Base-by-base conservation (phyloP, 768 basidiomycete genomes). In the Boletus insuetus region DNA sequence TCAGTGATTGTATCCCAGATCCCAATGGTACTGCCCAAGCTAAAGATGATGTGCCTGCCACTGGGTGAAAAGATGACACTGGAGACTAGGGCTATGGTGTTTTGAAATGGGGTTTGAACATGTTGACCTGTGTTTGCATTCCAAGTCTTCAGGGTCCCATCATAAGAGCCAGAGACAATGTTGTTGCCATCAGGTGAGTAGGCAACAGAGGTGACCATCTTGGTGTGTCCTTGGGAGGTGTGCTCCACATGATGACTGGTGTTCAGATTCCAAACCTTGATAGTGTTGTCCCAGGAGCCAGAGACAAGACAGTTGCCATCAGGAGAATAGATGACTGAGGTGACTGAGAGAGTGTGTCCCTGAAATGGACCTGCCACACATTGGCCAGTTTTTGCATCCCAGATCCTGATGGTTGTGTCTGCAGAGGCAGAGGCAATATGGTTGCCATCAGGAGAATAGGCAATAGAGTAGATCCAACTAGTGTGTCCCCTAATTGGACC, bases 391-490 rank as follows among this genome's bases (percentile, higher is more conserved):
- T 1, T 37, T 53, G 49, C 39, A 62, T 65, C 4, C 66, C 66
- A 67, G 17, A 69, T 53, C 45, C 42, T 63, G 3, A 69, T 29
- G 2, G 57, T 60, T 1, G 17, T 35, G 39, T 71, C 60, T n/a
- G 29, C 3, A 4, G 64, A 65, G 6, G 55, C 72, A 53, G 69
- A 67, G 22, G 48, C 67, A 40, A 74, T 51, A 9, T 53, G 48
- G 26, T 11, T 58, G 11, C 61, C 57, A 62, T 72, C 58, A 37
- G 60, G 59, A 14, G 70, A 70, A 44, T 65, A 58, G 19, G 58
- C 67, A 49, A 69, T 38, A 52, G 62, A 61, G 11, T 37, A 37
- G 0, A 65, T 42, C 26, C 32, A 20, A 14, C 13, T 8, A 17
- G 14, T 49, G 12, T 70, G 57, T 11, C 40, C 58, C 3, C 48